Evolutionary conservation across 805 yeast genomes (phyloP).

Genomic region (Cyberlindnera amylophila): DNA sequence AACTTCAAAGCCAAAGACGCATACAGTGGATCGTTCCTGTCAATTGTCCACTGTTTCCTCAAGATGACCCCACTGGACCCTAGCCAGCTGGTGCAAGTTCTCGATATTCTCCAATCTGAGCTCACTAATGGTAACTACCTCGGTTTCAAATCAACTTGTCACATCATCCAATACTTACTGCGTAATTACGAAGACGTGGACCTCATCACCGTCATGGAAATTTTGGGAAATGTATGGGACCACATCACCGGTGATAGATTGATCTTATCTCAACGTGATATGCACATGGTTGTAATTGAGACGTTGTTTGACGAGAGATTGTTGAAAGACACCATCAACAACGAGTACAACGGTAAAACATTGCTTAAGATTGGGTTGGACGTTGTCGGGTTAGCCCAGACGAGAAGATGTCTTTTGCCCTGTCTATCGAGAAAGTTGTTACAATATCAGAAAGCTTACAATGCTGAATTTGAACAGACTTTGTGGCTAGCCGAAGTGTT

Average conservation of each 20-base stretch:
- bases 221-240: conserved; percentile 51
- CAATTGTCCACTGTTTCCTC: conserved; percentile 21
- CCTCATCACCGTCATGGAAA: conserved; percentile 29
- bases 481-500: conserved; percentile 52
- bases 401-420: conserved; percentile 71
- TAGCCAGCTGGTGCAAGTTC: conserved; percentile 17
- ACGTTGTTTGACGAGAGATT: conserved; percentile 41
- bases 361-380: conserved; percentile 35
- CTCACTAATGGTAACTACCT: conserved; percentile 13
- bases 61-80: conserved; percentile 19
- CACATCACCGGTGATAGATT: conserved; percentile 55
- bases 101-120: conserved; percentile 19
- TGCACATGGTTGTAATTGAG: conserved; percentile 58
- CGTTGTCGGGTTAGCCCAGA: conserved; percentile 45
- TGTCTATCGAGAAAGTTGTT: conserved; percentile 45
- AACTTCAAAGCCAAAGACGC: conserved; percentile 31
- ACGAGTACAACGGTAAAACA: conserved; percentile 26
- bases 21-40: conserved; percentile 26
- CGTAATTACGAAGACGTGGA: conserved; percentile 18
- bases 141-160: conserved; percentile 15
- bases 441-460: conserved; percentile 36
- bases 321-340: conserved; percentile 34
- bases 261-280: conserved; percentile 56
- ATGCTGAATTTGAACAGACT: conserved; percentile 35
- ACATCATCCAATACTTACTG: conserved; percentile 18